Evolutionary conservation across 2,329 filamentous ascomycete species (phyloP), one percentile per base, ranked within the genome.

Genomic region (Parafenestella ontariensis): DNA sequence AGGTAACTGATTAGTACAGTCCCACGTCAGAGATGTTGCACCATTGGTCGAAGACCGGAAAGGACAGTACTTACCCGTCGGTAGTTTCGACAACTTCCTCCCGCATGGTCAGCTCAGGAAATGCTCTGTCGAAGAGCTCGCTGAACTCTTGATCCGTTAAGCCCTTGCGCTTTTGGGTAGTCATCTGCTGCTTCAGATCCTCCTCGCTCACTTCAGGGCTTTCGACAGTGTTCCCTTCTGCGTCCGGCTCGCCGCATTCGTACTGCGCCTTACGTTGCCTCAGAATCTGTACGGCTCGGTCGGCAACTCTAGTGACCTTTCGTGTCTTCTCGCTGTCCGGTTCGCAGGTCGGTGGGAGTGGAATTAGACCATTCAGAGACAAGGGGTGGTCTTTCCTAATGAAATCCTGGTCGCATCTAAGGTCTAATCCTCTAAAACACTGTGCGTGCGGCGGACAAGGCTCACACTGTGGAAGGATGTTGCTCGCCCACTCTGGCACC

Each of bases 251-350:
- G 17, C 93, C 91, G 68, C 95, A 99, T 78, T 99, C 95, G 69
- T 88, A 97, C 68, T 92, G 89, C 50, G 95, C 95, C 54, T 91
- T 87, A 36, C 91, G 87, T 63, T 96, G 87, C 49, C 95, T 86
- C 44, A 99, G 83, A 66, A 93, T 89, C 67, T 96, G 92, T 3
- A 98, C 85, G 1, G 91, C 92, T 73, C 89, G 90, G 72, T 98
- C 89, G 7, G 93, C 92, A 15, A 99, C 92, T 18, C 89, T 86
- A 68, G 94, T 91, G 44, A 98, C 89, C 17, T 90, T 89, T 34
- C 91, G 87, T 7, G 89, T 91, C 75, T 96, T 97, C 69, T 96
- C 92, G 56, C 92, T 92, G 75, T 99, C 96, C 0, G 95, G 90
- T 76, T 97, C 94, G 75, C 95, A 99, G 4, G 91, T 93, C 1